Evolutionary conservation across 2,329 filamentous ascomycete genomes (phyloP), one percentile per base, ranked within the genome.

Genomic region (Neonectria punicea): DNA sequence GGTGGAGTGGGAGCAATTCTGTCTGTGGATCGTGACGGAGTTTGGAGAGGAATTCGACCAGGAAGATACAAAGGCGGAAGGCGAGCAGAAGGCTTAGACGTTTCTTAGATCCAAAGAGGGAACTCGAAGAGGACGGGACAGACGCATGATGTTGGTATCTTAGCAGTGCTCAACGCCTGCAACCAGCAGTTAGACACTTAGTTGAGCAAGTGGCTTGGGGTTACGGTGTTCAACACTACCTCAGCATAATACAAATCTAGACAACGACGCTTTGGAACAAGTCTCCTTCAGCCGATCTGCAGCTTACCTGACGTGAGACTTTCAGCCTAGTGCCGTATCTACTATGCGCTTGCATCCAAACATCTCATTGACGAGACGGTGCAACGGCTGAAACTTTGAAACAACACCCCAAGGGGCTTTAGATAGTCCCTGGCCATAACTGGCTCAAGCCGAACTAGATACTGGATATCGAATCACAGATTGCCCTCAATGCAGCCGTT

Each of bases 1-100:
- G 54, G 81, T 88, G 39, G 88, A 92, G 70, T 98, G 94, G 89
- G 95, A 98, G 82, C 86, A 88, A 74, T 98, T 96, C 76, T 98
- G 94, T 75, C 85, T 93, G 58, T 98, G 94, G 94, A 85, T 98
- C 49, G 91, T 97, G 10, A 84, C 89, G 41, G 92, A 97, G 80
- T 97, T 87, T 73, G 85, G 83, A 9, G 84, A 85, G 0, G 89
- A 94, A 79, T 95, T 87, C 59, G 83, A 77, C 36, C 73, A 61
- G 0, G 74, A 77, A 13, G 57, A 63, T 18, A 53, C 59, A 32
- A 47, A 55, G 32, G 32, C 22, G 41, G 49, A 34, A 47, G 58
- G 53, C 16, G 13, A 54, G 28, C 9, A 20, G 60, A 13, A 20
- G 8, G n/a, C 18, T 36, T 51, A 51, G 46, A 59, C 10, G 1